These are phyloP conservation scores for Pestalotiopsis fici DNA, from an alignment of 2,329 filamentous ascomycete species.

Conservation along the genomic window DNA sequence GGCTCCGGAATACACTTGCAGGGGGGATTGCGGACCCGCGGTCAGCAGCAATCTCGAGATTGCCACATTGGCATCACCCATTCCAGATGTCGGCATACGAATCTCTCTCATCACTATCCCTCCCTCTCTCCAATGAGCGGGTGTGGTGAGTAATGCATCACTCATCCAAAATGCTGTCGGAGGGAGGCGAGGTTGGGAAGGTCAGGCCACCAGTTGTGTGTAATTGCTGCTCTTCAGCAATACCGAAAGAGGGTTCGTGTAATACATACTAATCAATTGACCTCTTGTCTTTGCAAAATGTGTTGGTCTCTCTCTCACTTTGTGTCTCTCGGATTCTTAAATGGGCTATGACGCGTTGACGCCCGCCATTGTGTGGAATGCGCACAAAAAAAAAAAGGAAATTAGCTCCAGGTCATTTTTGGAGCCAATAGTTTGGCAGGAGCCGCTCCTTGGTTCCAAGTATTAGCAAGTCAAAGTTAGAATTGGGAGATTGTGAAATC, in stretches of 20 bases:
- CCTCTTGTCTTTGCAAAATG: too few relatives aligned
- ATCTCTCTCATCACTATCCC: too few relatives aligned
- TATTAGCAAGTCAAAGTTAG: not conserved
- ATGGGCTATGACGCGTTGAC: slow-evolving; percentile 6
- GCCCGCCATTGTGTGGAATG: slow-evolving; percentile 1
- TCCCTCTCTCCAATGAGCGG: too few relatives aligned
- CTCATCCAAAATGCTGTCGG: too few relatives aligned
- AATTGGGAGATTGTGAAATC: not conserved
- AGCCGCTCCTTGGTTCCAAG: not conserved
- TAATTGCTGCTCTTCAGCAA: too few relatives aligned
- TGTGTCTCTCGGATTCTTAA: too few relatives aligned
- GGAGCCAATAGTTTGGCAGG: slow-evolving; percentile 1
- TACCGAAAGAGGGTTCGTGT: not conserved
- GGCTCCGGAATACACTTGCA: slow-evolving; percentile 4
- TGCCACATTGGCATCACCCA: not conserved
- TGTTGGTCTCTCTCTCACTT: too few relatives aligned
- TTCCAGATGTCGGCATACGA: not conserved
- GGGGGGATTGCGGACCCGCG: not conserved
- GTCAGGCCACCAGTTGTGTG: too few relatives aligned
- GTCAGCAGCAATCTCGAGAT: not conserved
- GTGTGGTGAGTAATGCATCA: too few relatives aligned
- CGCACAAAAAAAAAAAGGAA: slow-evolving; percentile 4
- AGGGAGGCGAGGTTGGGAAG: too few relatives aligned
- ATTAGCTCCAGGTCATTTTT: not conserved
- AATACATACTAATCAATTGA: not conserved